These are phyloP conservation scores for Colletotrichum viniferum DNA, from an alignment of 2,329 filamentous ascomycete genomes.

Conservation along the genomic window DNA sequence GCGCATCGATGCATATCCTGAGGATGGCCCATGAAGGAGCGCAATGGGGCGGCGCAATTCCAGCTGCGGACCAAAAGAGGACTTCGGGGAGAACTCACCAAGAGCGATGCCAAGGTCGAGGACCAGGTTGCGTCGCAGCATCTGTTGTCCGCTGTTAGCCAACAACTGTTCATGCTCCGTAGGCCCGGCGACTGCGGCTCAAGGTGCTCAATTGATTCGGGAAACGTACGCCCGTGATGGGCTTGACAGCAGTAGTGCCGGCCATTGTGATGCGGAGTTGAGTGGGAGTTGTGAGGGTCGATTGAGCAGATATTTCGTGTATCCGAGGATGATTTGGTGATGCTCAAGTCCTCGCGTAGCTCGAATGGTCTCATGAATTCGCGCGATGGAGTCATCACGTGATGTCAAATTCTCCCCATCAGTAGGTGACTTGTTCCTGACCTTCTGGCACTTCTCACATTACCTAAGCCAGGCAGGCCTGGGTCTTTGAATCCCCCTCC, in stretches of 20 bases:
- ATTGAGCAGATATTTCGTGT: conserved; percentile 9
- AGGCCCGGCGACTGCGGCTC: conserved; percentile 12
- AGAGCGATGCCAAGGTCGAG: conserved; percentile 60
- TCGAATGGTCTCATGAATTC: conserved; percentile 20
- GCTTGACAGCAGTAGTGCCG: conserved; percentile 42
- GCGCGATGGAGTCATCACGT: conserved; percentile 13
- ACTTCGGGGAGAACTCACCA: conserved; percentile 44
- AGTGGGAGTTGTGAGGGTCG: conserved; percentile 1
- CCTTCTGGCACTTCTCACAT: not conserved
- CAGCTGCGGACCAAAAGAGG: not conserved
- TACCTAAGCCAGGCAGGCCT: not conserved
- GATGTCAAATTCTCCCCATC: not conserved
- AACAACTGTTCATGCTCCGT: conserved; percentile 7
- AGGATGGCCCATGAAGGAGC: not conserved
- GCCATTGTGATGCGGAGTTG: conserved; percentile 48
- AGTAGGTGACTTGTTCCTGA: not conserved
- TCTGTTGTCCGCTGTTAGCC: conserved; percentile 48
- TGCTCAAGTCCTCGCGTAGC: not conserved
- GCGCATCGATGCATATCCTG: not conserved
- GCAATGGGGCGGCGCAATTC: not conserved
- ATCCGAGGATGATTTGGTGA: not conserved
- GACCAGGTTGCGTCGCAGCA: conserved; percentile 65
- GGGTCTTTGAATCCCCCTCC: not conserved
- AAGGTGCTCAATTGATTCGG: conserved; percentile 33
- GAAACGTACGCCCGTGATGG: conserved; percentile 63